Base-by-base conservation (phyloP, 2,329 filamentous ascomycete genomes). In the Piedraia hortae region DNA sequence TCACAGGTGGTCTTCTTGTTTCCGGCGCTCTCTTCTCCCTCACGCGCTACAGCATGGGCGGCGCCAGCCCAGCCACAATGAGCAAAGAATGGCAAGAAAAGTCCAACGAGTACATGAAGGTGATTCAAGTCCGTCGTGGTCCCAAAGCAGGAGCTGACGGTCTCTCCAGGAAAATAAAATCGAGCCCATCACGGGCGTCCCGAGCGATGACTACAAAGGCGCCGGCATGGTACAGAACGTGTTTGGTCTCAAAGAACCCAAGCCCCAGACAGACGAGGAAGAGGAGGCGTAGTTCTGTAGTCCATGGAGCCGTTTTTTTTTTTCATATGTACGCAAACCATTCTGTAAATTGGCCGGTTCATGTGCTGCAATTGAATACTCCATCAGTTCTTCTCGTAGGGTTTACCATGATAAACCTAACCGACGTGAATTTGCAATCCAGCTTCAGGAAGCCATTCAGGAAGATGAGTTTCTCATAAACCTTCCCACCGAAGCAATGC, bases 21-120 rank as follows among this genome's bases (percentile, higher is more conserved):
- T 69, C 68, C 34, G 50, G 71, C 36, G 59, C 50, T 32, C 29
- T 91, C 48, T 93, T 93, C 56, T 55, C 54, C 39, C 31, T 49
- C 38, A 61, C 73, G 45, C 72, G 80, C 41, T 34, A 59, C 35
- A n/a, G n/a, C n/a, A 68, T 74, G 46, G 77, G 72, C 40, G 59
- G 62, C 45, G 61, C 63, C 28, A 42, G 61, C 31, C 85, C 85
- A 35, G 56, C 58, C 48, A 89, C 82, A 41, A 89, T 97, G 80
- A 82, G 59, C 54, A 73, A 75, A 60, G 85, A 97, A 54, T 93
- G 73, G 65, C 77, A 97, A 57, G 78, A 93, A 58, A 71, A 71
- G 37, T 62, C 69, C 36, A 90, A 97, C 53, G 85, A 91, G 57
- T 85, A 73, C 51, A 59, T 91, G 48, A 80, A 67, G 63, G 82